A percentile compares a stretch with the other conserved stretches of the same genome.
Conservation (phyloP, 2,329 filamentous ascomycete genomes). For the Fusarium nematophilum region DNA sequence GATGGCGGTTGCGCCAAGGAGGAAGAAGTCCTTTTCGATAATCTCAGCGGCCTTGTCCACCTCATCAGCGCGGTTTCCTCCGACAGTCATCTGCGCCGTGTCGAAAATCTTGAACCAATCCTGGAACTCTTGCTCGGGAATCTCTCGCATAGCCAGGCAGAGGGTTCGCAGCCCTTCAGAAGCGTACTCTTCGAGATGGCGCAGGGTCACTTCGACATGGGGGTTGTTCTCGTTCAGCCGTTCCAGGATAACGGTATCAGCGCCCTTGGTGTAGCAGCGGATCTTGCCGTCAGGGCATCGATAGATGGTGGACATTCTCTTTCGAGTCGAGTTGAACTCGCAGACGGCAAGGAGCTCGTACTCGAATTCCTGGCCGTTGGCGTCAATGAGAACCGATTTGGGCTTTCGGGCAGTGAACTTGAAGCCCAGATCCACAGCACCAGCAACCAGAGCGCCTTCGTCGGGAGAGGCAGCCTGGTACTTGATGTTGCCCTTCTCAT, state of each 20-base stretch:
- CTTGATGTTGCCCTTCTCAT: constrained; percentile 86
- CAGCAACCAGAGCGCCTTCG: constrained; percentile 95
- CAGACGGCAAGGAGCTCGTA: constrained; percentile 97
- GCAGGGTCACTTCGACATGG: constrained; percentile 87
- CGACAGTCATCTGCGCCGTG: constrained; percentile 87
- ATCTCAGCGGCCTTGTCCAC: constrained; percentile 97
- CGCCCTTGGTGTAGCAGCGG: constrained; percentile 93
- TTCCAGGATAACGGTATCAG: constrained; percentile 97
- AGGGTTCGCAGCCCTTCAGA: constrained; percentile 95
- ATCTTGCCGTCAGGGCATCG: constrained; percentile 96
- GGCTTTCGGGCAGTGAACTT: constrained; percentile 92
- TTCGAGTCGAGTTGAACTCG: constrained; percentile 94
- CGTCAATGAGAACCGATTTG: constrained; percentile 84
- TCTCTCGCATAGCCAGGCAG: constrained; percentile 92
- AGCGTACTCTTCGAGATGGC: constrained; percentile 98
- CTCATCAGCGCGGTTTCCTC: constrained; percentile 92
- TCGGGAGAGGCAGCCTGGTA: constrained; percentile 98
- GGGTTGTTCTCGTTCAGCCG: constrained; percentile 85
- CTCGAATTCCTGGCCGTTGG: constrained; percentile 77
- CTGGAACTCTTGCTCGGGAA: constrained; percentile 88
- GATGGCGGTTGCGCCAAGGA: constrained; percentile 95
- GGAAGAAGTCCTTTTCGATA: constrained; percentile 90
- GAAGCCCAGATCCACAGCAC: constrained; percentile 87
- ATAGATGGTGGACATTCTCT: constrained; percentile 98
- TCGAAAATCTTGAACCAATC: constrained; percentile 91